A percentile compares a stretch with the other conserved stretches of the same genome.
Evolutionary conservation across 768 basidiomycete species (phyloP).

Genomic region (Phanerochaete carnosa): DNA sequence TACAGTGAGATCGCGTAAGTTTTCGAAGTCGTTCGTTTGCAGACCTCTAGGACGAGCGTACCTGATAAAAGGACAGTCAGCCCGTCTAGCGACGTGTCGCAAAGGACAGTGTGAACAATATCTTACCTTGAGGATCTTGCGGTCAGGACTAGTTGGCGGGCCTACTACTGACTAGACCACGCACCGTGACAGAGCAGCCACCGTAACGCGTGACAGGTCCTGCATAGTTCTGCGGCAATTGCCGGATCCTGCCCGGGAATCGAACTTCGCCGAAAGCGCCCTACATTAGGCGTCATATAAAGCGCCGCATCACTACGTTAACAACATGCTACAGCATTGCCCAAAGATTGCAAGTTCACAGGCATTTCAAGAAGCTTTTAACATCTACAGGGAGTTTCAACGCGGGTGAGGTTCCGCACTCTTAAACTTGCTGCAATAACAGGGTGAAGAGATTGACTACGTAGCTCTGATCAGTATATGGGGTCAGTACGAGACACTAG

Average conservation of each 20-base stretch:
- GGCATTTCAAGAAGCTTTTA: too few relatives aligned
- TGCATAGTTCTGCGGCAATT: conserved; percentile 35
- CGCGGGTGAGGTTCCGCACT: neutral
- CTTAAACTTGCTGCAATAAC: neutral
- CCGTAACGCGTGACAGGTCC: conserved; percentile 38
- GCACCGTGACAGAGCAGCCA: conserved; percentile 36
- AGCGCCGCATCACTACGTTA: neutral
- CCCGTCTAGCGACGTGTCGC: conserved; percentile 18
- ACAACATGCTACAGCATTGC: neutral
- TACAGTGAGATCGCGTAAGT: conserved; percentile 17
- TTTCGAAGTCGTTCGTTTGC: conserved; percentile 3
- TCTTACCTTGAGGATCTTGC: conserved; percentile 51
- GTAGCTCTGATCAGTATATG: neutral
- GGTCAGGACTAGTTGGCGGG: conserved; percentile 35
- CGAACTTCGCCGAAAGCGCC: neutral
- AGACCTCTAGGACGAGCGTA: conserved; percentile 13
- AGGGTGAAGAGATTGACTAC: neutral
- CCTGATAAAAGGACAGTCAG: conserved; percentile 23
- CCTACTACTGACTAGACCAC: conserved; percentile 5
- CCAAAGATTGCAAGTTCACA: too few relatives aligned
- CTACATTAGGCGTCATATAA: neutral
- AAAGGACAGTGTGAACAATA: conserved; percentile 21
- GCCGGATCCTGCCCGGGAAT: neutral
- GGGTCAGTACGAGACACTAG: too few relatives aligned
- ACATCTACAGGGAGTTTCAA: too few relatives aligned